phyloP scores from a whole-genome alignment of 1,284 basidiomycete genomes.

The Lentinula novae-zelandiae region DNA sequence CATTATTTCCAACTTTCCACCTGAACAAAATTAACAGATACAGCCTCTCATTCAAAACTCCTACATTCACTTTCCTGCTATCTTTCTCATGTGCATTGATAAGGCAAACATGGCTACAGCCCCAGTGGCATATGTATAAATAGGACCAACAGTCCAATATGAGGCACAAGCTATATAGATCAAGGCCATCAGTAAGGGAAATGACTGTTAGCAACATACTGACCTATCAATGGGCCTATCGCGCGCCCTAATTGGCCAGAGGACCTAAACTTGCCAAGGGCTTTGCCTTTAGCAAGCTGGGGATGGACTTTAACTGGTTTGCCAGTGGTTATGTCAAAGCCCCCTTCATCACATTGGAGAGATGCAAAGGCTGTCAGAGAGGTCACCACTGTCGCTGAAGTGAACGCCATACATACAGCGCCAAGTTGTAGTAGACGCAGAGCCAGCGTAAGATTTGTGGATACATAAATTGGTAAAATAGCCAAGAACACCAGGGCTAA shows the following conservation, averaged over 20 bases:
- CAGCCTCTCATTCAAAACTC: slow-evolving; percentile 6
- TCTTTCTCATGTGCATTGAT: slow-evolving; percentile 47
- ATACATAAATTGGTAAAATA: slow-evolving; percentile 55
- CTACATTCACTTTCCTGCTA: slow-evolving; percentile 27
- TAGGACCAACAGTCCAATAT: slow-evolving; percentile 87
- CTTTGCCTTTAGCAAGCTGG: slow-evolving; percentile 77
- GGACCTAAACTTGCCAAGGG: slow-evolving; percentile 82
- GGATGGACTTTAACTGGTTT: slow-evolving; percentile 55
- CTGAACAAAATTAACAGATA: not conserved
- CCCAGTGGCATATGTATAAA: slow-evolving; percentile 66
- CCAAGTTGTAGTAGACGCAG: slow-evolving; percentile 67
- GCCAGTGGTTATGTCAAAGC: slow-evolving; percentile 51
- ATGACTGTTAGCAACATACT: slow-evolving; percentile 22
- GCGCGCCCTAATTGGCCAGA: slow-evolving; percentile 88
- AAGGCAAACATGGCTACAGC: slow-evolving; percentile 63
- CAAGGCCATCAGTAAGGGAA: slow-evolving; percentile 4
- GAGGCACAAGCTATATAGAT: slow-evolving; percentile 62
- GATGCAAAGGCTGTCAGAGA: slow-evolving; percentile 84
- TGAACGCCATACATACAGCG: slow-evolving; percentile 82
- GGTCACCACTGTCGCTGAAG: slow-evolving; percentile 89
- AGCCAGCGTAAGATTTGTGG: slow-evolving; percentile 40
- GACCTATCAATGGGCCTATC: slow-evolving; percentile 81
- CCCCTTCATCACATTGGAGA: slow-evolving; percentile 76
- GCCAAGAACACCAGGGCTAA: slow-evolving; percentile 68
- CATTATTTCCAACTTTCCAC: not conserved